Evolutionary conservation across 495 filamentous ascomycete genomes (phyloP), one percentile per base, ranked within the genome.

Genomic region (Niebla homalea): DNA sequence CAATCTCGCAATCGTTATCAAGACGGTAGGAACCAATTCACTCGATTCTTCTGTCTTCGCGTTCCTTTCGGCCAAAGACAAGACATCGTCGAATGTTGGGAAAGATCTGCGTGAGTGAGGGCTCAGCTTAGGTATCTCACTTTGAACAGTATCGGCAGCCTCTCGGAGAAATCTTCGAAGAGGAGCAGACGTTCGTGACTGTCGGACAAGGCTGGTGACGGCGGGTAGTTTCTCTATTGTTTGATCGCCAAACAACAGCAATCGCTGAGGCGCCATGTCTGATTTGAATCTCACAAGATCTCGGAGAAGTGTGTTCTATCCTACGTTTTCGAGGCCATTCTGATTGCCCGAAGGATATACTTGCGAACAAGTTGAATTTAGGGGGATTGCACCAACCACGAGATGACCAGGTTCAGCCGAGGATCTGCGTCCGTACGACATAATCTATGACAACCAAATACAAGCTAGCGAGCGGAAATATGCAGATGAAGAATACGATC

Each of bases 191-290:
- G 8, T 55, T 20, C 39, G 43, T 25, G 52, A 51, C 11, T 18
- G 23, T 19, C 41, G 20, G 25, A 51, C 43, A 19, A 58, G 48
- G 11, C 37, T 22, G 35, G 38, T 48, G 18, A 58, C 32, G n/a
- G 48, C 12, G 19, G 43, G 36, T 22, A 55, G 46, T 41, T 51
- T 55, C 19, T 58, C 56, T 23, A 51, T 19, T 19, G 48, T 55
- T 50, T 58, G 56, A 42, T 58, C 56, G 19, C 56, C 56, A 48
- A 50, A 58, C 6, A 58, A 36, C 10, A 55, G 41, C 3, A 55
- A 7, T 4, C 35, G 22, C 16, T 39, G 32, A 18, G 53, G 26
- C 40, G 40, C 8, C 53, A 55, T 55, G 22, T 26, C 11, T 0
- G 25, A 4, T 48, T 8, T 20, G n/a, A 48, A 12, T 23, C 10